Base-by-base conservation (phyloP, 1,284 basidiomycete species). In the Malassezia sp. region DNA sequence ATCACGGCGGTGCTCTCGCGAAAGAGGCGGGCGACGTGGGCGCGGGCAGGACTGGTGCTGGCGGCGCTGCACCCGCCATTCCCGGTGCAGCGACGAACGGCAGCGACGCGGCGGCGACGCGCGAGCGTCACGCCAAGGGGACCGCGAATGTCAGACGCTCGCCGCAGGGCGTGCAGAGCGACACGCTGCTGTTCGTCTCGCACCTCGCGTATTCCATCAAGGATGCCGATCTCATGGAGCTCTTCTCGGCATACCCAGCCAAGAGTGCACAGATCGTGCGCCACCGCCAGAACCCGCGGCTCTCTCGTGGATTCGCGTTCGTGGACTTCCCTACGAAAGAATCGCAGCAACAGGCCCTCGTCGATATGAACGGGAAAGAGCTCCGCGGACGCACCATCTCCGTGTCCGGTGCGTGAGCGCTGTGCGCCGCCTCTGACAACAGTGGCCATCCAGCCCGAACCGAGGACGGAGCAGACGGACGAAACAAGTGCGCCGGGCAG, bases 221-320 rank as follows among this genome's bases (percentile, higher is more conserved):
- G 14, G 37, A 47, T 15, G 45, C 21, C 4, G 27, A 18, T 4
- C 15, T 47, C 17, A 36, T 47, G 45, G 31, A 41, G 20, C 20
- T 47, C 6, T 42, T 47, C 15, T n/a, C 38, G n/a, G 22, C 45
- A 3, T 47, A 47, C 38, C 18, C 18, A 3, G 31, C 32, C 7
- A 31, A 29, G 26, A 47, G 39, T 23, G 45, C 45, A 10, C 26
- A 29, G 5, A 30, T 47, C n/a, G 27, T 41, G 31, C 20, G 20
- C 27, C 20, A 29, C 18, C 30, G 33, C n/a, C 23, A 32, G n/a
- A 12, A 28, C 9, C 31, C 38, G 1, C 20, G n/a, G 15, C 30
- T n/a, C 10, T 47, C 45, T n/a, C 28, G 38, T 18, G 45, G 45
- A 10, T 47, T 47, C 17, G 45, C 45, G 8, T 42, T 47, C 26